phyloP scores from a whole-genome alignment of 2,329 filamentous ascomycete genomes.

The Beauveria varroae region DNA sequence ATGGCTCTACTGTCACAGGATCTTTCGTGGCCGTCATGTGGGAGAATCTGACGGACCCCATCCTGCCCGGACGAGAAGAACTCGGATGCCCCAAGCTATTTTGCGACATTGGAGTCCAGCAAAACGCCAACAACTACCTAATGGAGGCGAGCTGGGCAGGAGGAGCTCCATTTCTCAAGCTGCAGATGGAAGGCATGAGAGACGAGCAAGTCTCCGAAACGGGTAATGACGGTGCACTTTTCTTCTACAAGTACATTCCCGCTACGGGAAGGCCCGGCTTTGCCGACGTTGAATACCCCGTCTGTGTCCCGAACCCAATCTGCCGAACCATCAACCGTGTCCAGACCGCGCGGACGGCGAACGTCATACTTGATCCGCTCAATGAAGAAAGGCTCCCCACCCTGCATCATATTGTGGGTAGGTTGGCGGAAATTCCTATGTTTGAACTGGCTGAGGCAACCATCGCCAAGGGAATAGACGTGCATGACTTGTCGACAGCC shows the following conservation, averaged over 20 bases:
- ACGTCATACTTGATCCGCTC: background rate
- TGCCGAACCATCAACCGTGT: background rate
- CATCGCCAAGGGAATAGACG: background rate
- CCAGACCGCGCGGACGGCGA: background rate
- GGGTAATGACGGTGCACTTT: background rate
- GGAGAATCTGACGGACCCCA: conserved; percentile 51
- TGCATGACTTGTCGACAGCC: background rate
- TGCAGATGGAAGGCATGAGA: background rate
- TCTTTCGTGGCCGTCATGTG: conserved; percentile 25
- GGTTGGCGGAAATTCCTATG: background rate
- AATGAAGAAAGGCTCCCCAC: background rate
- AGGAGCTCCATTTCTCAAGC: background rate
- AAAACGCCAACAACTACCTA: background rate
- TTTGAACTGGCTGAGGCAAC: background rate
- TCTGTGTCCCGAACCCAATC: background rate
- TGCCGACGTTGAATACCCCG: background rate
- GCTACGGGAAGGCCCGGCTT: background rate
- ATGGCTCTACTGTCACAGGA: background rate
- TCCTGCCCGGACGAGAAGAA: conserved; percentile 52
- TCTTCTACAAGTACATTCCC: background rate
- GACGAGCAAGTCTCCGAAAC: background rate
- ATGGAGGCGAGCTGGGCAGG: background rate
- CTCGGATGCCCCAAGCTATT: conserved; percentile 55
- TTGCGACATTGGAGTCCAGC: conserved; percentile 37
- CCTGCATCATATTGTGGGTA: background rate